Conservation (phyloP, 306 rosid species). For the Corylus avellana region DNA sequence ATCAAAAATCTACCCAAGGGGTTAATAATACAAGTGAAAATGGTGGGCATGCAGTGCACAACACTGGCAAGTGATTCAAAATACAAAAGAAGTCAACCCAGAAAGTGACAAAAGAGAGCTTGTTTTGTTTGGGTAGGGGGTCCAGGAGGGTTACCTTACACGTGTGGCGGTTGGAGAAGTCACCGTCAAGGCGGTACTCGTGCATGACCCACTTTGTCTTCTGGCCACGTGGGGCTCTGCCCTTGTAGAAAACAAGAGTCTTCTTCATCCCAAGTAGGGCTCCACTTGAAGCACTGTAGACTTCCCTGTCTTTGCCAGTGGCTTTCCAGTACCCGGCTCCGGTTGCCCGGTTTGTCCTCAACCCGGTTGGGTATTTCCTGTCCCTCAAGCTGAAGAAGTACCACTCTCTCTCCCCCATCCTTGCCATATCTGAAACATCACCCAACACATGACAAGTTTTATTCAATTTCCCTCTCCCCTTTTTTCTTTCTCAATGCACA, state of each 20-base stretch:
- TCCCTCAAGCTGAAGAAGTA: constrained; percentile 76
- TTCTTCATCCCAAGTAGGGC: constrained; percentile 75
- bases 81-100: constrained; percentile 37
- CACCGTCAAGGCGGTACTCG: constrained; percentile 72
- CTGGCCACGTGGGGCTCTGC: constrained; percentile 80
- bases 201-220: constrained; percentile 96
- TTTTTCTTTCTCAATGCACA: not conserved
- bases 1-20: not conserved
- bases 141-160: constrained; percentile 32
- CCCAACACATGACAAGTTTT: not conserved
- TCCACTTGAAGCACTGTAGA: constrained; percentile 43
- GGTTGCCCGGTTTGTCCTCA: constrained; percentile 79
- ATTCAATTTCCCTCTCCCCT: not conserved
- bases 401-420: constrained; percentile 85
- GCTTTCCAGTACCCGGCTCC: constrained; percentile 89
- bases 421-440: constrained; percentile 52
- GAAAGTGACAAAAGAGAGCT: constrained; percentile 35
- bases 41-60: not conserved
- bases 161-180: constrained; percentile 50
- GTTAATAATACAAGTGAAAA: constrained; percentile 26
- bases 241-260: constrained; percentile 85
- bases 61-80: not conserved
- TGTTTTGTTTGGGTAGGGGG: constrained; percentile 1
- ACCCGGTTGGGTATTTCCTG: constrained; percentile 79
- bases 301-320: constrained; percentile 74